These are phyloP conservation scores for Bretschneidera sinensis DNA, from an alignment of 345 rosid species.

Conservation along the genomic window DNA sequence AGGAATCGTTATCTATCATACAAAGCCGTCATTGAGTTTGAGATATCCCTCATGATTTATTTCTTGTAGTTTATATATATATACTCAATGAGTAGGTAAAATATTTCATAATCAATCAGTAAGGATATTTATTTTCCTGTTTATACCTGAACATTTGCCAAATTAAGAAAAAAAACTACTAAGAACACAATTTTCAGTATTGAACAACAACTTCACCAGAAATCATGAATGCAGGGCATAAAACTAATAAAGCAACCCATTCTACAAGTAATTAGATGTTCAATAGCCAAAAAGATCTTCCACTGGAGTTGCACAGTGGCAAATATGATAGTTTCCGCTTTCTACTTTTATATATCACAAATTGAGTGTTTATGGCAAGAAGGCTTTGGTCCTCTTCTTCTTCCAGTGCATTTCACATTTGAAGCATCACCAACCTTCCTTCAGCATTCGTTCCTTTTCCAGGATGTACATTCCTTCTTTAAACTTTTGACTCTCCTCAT, in stretches of 20 bases:
- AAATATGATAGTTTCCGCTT: neutral
- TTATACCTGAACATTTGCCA: too few relatives aligned
- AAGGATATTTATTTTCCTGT: too few relatives aligned
- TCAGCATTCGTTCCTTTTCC: slow-evolving; percentile 35
- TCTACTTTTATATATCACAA: neutral
- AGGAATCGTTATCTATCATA: neutral
- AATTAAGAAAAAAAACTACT: too few relatives aligned
- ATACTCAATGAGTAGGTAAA: too few relatives aligned
- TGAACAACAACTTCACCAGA: neutral
- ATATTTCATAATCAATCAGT: too few relatives aligned
- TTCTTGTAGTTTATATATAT: too few relatives aligned
- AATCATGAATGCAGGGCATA: neutral
- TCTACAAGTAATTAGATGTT: neutral
- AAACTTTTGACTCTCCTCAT: slow-evolving; percentile 36
- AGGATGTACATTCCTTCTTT: slow-evolving; percentile 44
- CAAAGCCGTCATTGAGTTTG: too few relatives aligned
- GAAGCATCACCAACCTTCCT: slow-evolving; percentile 18
- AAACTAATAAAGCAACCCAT: neutral
- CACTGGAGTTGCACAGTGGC: slow-evolving; percentile 6
- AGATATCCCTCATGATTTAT: too few relatives aligned
- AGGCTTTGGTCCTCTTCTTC: neutral
- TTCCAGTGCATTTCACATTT: neutral
- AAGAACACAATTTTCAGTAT: too few relatives aligned
- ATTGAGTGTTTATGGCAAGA: neutral
- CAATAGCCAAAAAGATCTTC: neutral